A percentile compares a stretch with the other conserved stretches of the same genome.
Evolutionary conservation across 352 stramenopile genomes (phyloP).

Genomic region (Globisporangium nodosum): DNA sequence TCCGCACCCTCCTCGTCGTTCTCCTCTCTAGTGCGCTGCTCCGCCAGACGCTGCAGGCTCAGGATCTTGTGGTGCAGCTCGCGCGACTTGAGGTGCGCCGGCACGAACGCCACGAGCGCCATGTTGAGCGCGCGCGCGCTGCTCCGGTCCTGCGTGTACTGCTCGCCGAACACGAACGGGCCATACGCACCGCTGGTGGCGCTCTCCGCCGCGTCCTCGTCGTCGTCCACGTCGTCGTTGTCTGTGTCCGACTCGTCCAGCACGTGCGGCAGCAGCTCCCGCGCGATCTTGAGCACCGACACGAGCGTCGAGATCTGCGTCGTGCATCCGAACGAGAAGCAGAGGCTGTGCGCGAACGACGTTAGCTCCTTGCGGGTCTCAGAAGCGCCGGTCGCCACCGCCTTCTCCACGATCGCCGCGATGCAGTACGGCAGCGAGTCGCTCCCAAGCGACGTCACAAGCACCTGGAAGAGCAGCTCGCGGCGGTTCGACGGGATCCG

Average conservation of each 20-base stretch:
- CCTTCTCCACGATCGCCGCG: slow-evolving; percentile 50
- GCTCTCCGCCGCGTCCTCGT: slow-evolving; percentile 39
- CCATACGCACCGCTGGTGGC: slow-evolving; percentile 41
- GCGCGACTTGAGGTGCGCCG: slow-evolving; percentile 52
- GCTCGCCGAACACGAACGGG: slow-evolving; percentile 34
- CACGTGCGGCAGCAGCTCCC: slow-evolving; percentile 58
- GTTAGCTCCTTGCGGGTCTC: slow-evolving; percentile 42
- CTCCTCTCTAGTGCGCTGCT: slow-evolving; percentile 15
- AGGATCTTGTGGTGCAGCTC: slow-evolving; percentile 76
- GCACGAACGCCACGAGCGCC: slow-evolving; percentile 64
- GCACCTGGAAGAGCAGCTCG: slow-evolving; percentile 53
- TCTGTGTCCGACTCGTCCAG: slow-evolving; percentile 69
- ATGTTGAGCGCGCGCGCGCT: slow-evolving; percentile 53
- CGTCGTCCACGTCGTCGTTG: slow-evolving; percentile 66
- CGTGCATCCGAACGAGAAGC: slow-evolving; percentile 46
- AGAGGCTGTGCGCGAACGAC: slow-evolving; percentile 65
- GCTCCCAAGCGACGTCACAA: slow-evolving; percentile 48
- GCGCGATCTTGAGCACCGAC: slow-evolving; percentile 51
- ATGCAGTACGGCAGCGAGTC: slow-evolving; percentile 49
- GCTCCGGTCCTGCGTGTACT: slow-evolving; percentile 27
- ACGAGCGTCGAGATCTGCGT: slow-evolving; percentile 58
- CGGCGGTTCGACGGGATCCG: slow-evolving; percentile 59
- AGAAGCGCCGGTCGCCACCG: slow-evolving; percentile 15
- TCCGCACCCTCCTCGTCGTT: slow-evolving; percentile 14
- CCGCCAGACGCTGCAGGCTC: slow-evolving; percentile 17